phyloP scores from a whole-genome alignment of 495 filamentous ascomycete genomes.

The Hyphodiscus hymeniophilus region DNA sequence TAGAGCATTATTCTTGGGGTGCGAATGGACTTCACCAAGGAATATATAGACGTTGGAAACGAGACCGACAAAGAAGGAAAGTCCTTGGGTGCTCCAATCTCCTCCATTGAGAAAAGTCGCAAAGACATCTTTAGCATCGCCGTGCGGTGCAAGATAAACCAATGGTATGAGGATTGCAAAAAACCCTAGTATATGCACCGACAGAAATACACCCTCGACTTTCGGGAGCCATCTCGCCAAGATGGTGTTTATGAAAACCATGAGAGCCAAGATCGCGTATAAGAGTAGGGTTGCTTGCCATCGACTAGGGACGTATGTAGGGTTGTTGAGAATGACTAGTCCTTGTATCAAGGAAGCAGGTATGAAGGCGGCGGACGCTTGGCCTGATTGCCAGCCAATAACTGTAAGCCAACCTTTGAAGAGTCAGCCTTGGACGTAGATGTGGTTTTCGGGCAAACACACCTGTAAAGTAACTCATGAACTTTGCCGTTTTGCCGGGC shows the following conservation, averaged over 20 bases:
- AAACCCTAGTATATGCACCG: conserved; percentile 39
- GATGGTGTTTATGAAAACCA: conserved; percentile 24
- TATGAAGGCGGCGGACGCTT: conserved; percentile 40
- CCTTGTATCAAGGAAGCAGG: conserved; percentile 36
- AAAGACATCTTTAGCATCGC: conserved; percentile 33
- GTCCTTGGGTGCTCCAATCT: conserved; percentile 29
- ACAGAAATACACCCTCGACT: conserved; percentile 33
- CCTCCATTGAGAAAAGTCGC: conserved; percentile 34
- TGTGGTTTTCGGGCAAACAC: conserved; percentile 34
- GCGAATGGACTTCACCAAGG: conserved; percentile 22
- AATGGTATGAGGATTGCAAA: conserved; percentile 40
- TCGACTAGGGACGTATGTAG: conserved; percentile 28
- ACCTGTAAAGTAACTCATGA: conserved; percentile 32
- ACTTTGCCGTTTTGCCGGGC: conserved; percentile 41
- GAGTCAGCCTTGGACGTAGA: too few relatives aligned
- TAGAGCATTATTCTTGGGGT: too few relatives aligned
- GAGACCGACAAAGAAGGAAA: conserved; percentile 39
- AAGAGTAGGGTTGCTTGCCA: conserved; percentile 45
- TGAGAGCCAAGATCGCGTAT: conserved; percentile 30
- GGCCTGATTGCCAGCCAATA: conserved; percentile 52
- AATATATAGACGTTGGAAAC: conserved; percentile 31
- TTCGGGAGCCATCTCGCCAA: conserved; percentile 29
- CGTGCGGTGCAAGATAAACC: conserved; percentile 23
- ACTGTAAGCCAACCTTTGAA: conserved; percentile 47
- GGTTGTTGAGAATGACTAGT: conserved; percentile 35